phyloP scores from a whole-genome alignment of 176 grass and related monocot species.

The Oropetium thomaeum region DNA sequence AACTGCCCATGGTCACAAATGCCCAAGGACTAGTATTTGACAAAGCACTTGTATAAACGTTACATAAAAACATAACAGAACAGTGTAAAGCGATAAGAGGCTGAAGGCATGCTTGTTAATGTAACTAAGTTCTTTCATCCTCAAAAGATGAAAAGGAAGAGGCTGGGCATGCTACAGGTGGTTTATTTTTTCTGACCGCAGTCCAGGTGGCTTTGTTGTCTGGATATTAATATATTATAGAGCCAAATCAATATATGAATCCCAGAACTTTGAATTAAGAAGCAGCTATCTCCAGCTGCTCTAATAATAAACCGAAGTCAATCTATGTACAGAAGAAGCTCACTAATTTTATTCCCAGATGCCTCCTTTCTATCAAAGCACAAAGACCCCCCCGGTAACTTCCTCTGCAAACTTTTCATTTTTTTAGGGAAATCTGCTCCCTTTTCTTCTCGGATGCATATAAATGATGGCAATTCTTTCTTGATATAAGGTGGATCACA shows the following conservation, averaged over 20 bases:
- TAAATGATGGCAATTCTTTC: background rate
- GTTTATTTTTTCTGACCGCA: too few species aligned
- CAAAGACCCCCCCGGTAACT: background rate
- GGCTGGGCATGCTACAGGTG: background rate
- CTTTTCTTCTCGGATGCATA: constrained; percentile 19
- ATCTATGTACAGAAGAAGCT: constrained; percentile 50
- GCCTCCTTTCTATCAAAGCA: constrained; percentile 18
- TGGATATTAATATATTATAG: constrained; percentile 2
- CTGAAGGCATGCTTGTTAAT: background rate
- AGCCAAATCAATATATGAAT: background rate
- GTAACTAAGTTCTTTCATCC: background rate
- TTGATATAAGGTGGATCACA: constrained; percentile 16
- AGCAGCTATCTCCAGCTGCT: constrained; percentile 12
- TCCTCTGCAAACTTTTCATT: too few species aligned
- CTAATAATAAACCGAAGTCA: constrained; percentile 31
- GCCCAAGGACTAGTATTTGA: too few species aligned
- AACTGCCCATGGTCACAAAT: too few species aligned
- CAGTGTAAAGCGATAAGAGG: background rate
- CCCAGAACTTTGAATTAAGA: constrained; percentile 11
- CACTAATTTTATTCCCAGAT: constrained; percentile 36
- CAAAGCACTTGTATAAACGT: background rate
- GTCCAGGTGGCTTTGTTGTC: background rate
- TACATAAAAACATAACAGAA: background rate
- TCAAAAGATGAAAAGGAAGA: background rate
- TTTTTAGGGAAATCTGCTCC: too few species aligned